Conservation (phyloP, 2,329 filamentous ascomycete species). For the Cucurbitaria berberidis region DNA sequence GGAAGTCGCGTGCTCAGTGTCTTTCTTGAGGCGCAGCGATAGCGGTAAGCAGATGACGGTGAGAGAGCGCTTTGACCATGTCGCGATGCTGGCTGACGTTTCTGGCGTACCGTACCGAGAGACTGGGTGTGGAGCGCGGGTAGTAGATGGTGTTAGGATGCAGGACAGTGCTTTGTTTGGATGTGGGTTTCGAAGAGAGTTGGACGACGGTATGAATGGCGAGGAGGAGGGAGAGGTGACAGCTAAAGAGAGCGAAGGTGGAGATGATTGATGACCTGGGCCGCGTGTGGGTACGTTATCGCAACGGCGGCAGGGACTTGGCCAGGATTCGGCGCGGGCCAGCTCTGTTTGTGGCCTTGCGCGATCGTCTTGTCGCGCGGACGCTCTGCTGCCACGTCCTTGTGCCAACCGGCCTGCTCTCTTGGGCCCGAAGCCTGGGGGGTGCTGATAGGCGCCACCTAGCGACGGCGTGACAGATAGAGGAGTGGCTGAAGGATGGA, state of each 20-base stretch:
- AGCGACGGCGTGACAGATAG: constrained; percentile 5
- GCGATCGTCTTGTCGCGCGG: constrained; percentile 26
- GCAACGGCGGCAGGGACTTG: constrained; percentile 26
- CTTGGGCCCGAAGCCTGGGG: constrained; percentile 13
- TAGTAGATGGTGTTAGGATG: constrained; percentile 25
- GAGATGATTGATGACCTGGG: constrained; percentile 21
- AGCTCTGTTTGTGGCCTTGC: constrained; percentile 16
- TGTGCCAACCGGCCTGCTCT: constrained; percentile 14
- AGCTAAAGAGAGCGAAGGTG: constrained; percentile 7
- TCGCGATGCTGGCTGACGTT: constrained; percentile 34
- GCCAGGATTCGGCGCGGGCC: constrained; percentile 20
- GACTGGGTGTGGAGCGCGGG: constrained; percentile 25
- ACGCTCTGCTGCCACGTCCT: constrained; percentile 21
- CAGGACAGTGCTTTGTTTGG: constrained; percentile 6
- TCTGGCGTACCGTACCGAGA: constrained; percentile 41
- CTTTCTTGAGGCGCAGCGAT: constrained; percentile 21
- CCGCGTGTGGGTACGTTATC: constrained; percentile 33
- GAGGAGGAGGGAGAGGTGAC: constrained; percentile 14
- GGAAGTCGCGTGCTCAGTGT: constrained; percentile 38
- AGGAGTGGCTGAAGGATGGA: background rate
- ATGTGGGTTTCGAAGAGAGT: constrained; percentile 3
- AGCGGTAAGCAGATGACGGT: constrained; percentile 27
- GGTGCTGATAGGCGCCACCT: constrained; percentile 15
- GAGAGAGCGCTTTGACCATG: constrained; percentile 44
- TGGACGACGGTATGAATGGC: constrained; percentile 8